Base-by-base conservation (phyloP, 2,329 filamentous ascomycete species). In the Hymenoscyphus fructigenus region DNA sequence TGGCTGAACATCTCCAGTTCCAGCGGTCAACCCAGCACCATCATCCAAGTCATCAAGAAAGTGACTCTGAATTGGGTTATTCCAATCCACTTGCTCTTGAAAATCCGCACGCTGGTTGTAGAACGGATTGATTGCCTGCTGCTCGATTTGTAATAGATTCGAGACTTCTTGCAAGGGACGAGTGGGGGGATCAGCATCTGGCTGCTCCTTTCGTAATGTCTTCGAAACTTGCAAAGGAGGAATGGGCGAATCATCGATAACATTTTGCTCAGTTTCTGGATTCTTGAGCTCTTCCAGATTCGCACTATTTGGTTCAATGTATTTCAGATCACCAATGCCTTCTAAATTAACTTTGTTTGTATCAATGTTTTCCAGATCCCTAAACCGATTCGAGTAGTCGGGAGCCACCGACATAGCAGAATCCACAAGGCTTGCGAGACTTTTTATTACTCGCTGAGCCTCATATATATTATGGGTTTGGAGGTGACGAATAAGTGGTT, bases 401-500 rank as follows among this genome's bases (percentile, higher is more conserved):
- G 34, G 34, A 36, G 9, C 66, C 63, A 74, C 70, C n/a, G 70
- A 66, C 15, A 73, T 63, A 3, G 69, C 70, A 36, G 68, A 70
- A 50, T 68, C 57, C 17, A 68, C 68, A 38, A 78, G 68, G 61
- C 68, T 70, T 53, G 68, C 58, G 7, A 66, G 69, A 29, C 76
- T 66, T 41, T 63, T 53, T 7, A 56, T 55, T 7, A 50, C 44
- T 50, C n/a, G n/a, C 17, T 50, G 44, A 65, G 72, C 76, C 34
- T 65, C 70, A 23, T 41, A 61, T 9, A 69, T 68, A 38, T 75
- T 71, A 59, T 78, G 77, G 23, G 72, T 70, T 44, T 75, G 72
- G 7, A 78, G 71, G 68, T 78, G 76, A 44, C 76, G 71, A 53
- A 83, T 68, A 57, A 84, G 71, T 1, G 77, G 77, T 36, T 78